Conservation (phyloP, 106 monocot genomes). For the Agapanthus africanus region DNA sequence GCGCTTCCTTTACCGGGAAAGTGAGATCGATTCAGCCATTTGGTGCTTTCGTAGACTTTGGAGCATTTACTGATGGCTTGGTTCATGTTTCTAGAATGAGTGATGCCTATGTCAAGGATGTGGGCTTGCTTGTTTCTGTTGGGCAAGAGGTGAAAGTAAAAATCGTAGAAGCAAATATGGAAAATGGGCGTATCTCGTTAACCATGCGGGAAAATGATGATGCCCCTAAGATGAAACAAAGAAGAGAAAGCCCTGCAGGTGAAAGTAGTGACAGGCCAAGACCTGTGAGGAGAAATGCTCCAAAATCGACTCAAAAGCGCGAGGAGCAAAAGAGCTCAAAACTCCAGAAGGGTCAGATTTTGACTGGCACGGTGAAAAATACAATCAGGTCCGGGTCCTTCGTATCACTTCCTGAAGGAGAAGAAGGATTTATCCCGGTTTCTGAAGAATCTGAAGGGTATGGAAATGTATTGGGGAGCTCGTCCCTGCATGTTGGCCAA, state of each 20-base stretch:
- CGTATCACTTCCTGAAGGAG: constrained; percentile 72
- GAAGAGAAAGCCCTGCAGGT: constrained; percentile 26
- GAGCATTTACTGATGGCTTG: constrained; percentile 83
- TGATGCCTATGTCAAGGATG: constrained; percentile 80
- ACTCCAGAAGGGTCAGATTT: constrained; percentile 50
- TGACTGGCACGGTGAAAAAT: constrained; percentile 73
- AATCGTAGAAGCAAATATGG: constrained; percentile 70
- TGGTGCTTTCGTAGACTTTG: constrained; percentile 91
- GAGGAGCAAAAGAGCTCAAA: constrained; percentile 36
- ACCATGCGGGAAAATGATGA: constrained; percentile 72
- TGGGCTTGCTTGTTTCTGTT: constrained; percentile 49
- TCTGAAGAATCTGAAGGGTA: constrained; percentile 74
- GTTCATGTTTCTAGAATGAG: constrained; percentile 93
- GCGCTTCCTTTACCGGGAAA: constrained; percentile 79
- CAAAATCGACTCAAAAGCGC: constrained; percentile 33
- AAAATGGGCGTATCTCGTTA: constrained; percentile 74
- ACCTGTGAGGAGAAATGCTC: constrained; percentile 30
- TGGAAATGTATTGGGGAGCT: constrained; percentile 47
- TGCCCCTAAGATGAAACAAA: constrained; percentile 27
- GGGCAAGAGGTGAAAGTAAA: constrained; percentile 86
- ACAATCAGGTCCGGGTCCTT: constrained; percentile 60
- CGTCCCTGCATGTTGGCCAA: constrained; percentile 56
- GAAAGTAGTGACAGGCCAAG: constrained; percentile 41
- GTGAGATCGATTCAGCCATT: constrained; percentile 95
- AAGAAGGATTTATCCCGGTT: constrained; percentile 85